Conservation (phyloP, 2,329 filamentous ascomycete species). For the Trichoderma atroviride region DNA sequence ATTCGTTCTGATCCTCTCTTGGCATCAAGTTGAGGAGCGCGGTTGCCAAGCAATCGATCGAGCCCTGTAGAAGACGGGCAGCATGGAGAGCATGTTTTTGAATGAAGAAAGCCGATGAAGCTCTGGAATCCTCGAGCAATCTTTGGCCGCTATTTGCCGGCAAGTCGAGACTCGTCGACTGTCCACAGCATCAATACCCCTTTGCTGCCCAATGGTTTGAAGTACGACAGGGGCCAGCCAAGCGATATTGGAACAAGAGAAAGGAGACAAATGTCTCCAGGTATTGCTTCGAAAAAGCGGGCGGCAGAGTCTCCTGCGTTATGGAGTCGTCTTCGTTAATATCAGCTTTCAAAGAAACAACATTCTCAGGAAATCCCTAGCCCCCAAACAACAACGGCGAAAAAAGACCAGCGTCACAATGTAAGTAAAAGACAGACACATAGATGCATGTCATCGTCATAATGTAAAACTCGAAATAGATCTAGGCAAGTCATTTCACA, state of each 20-base stretch:
- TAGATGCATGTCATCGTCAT: neutral
- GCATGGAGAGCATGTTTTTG: neutral
- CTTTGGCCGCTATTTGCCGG: neutral
- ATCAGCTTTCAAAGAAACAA: neutral
- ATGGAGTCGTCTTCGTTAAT: neutral
- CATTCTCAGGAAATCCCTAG: too few relatives aligned
- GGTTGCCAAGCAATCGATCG: neutral
- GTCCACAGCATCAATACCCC: neutral
- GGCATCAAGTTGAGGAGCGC: neutral
- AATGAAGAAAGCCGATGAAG: neutral
- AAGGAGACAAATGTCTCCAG: neutral
- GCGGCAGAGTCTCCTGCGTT: neutral
- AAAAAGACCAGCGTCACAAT: neutral
- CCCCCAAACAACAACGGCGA: too few relatives aligned
- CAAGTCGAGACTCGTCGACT: neutral
- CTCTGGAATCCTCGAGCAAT: neutral
- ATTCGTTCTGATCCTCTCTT: neutral
- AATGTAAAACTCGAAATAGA: constrained; percentile 17
- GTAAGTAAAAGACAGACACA: neutral
- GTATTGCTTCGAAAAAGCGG: neutral
- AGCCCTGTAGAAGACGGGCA: neutral
- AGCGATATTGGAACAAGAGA: neutral
- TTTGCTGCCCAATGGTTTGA: neutral
- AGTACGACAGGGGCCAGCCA: neutral
- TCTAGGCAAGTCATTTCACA: constrained; percentile 7